Base-by-base conservation (phyloP, 768 basidiomycete genomes). In the Auricularia auricula-judae region DNA sequence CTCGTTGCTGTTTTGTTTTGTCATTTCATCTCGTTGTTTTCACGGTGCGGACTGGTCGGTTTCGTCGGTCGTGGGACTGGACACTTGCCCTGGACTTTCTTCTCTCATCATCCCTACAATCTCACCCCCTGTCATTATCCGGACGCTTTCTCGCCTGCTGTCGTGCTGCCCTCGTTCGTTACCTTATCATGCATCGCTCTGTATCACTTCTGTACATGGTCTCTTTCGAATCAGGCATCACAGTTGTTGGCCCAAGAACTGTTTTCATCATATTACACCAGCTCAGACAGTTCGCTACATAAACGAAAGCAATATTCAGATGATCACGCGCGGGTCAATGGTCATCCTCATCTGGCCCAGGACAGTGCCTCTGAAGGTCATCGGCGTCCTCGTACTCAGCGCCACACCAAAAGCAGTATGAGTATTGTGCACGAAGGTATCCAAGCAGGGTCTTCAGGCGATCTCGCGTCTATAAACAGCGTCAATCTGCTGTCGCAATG, bases 391-490 rank as follows among this genome's bases (percentile, higher is more conserved):
- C 80, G 70, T 93, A 94, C 68, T 85, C 81, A 12, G 87, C 82
- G 12, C 92, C 92, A 71, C 92, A 94, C 89, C 91, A 93, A 74
- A 92, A 93, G 72, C 92, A 93, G 72, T 93, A 93, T 4, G 78
- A 71, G 72, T 92, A 84, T 66, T 78, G 80, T 44, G 82, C 78
- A 33, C 92, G 87, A 61, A 94, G 81, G 73, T 94, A 91, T 3
- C 82, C 75, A 33, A 93, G 77, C 18, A 91, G 83, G 58, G 87
- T 76, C 44, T 79, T 74, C 42, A 93, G 79, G 36, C 89, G 82
- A 74, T 89, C 86, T 67, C 81, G 80, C 66, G 89, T 84, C 92
- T 94, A 70, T 62, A 54, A 61, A 29, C 54, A n/a, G 66, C 65
- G 42, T 66, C 36, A 35, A 18, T 33, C 56, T n/a, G 56, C 18